Base-by-base conservation (phyloP, 129 eudicot genomes). In the Silybum marianum region DNA sequence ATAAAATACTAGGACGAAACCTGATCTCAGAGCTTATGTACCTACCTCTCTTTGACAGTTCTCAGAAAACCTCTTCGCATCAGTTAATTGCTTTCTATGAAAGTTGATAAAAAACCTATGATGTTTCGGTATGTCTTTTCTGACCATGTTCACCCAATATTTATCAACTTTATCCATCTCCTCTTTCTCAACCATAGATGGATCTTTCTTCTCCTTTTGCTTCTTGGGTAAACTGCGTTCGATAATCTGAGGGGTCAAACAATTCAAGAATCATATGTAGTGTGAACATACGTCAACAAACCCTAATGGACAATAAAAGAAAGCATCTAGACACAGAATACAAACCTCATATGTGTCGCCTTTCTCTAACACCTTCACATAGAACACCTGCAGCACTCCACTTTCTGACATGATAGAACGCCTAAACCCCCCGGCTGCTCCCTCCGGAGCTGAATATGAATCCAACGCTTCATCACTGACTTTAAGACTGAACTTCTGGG, bases 331-430 rank as follows among this genome's bases (percentile, higher is more conserved):
- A 34, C 30, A 75, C 44, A 69, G 54, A 18, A 22, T 63, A 78
- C 86, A 81, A 26, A 95, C 99, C 98, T 95, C 99, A 62, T 95
- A 93, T 3, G 98, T 85, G 83, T 95, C 99, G 83, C 99, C 99
- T 84, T 95, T 95, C 88, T 95, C 99, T 84, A 95, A 87, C 78
- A 95, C 98, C 86, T 95, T 95, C 73, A 95, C 99, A 77, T 91
- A 91, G 88, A 88, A 90, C 78, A 91, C 91, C 81, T 93, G 99
- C 79, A 95, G 75, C 23, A 85, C 84, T 71, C 98, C 98, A 82
- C 93, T 88, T 75, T 95, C 99, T 21, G 98, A 91, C 92, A 92
- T 84, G 66, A 95, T 95, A 83, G 89, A 92, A 25, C 99, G 87
- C 67, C 89, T 85, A 73, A 95, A 92, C 11, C 86, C 80, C 32